Evolutionary conservation across 176 grass and related monocot species (phyloP).

Genomic region (Phragmites australis): DNA sequence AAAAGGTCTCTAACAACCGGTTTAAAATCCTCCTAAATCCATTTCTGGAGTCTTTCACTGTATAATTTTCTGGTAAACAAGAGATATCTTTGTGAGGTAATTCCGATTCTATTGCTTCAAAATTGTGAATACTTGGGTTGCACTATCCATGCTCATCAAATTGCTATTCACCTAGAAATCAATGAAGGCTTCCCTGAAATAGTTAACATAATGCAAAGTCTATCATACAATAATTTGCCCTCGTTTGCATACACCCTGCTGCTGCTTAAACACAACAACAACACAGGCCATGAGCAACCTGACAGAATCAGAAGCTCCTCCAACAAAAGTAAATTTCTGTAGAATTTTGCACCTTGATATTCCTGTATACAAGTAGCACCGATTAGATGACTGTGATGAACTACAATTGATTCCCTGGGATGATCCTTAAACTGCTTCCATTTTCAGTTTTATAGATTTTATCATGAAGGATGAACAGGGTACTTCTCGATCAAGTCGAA

Average conservation of each 20-base stretch:
- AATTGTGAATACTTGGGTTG: conserved; percentile 82
- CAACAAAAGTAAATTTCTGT: not conserved
- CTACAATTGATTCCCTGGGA: not conserved
- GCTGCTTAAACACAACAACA: not conserved
- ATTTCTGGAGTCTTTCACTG: conserved; percentile 41
- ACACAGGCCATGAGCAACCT: not conserved
- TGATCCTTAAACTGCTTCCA: too few relatives aligned
- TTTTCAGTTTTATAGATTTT: too few relatives aligned
- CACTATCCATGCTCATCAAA: conserved; percentile 76
- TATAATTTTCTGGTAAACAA: conserved; percentile 17
- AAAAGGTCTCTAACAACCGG: conserved; percentile 86
- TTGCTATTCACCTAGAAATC: conserved; percentile 93
- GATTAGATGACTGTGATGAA: not conserved
- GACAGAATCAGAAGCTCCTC: not conserved
- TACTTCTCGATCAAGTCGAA: conserved; percentile 76
- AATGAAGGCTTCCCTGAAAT: conserved; percentile 76
- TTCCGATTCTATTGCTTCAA: conserved; percentile 70
- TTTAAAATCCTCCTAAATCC: conserved; percentile 87
- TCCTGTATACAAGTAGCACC: not conserved
- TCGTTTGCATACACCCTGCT: not conserved
- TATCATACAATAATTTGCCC: not conserved
- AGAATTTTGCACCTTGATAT: not conserved
- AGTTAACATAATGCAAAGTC: conserved; percentile 22
- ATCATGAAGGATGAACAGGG: conserved; percentile 36
- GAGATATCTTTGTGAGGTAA: conserved; percentile 70